Evolutionary conservation across 306 rosid species (phyloP), one percentile per base, ranked within the genome.

Genomic region (Delonix regia): DNA sequence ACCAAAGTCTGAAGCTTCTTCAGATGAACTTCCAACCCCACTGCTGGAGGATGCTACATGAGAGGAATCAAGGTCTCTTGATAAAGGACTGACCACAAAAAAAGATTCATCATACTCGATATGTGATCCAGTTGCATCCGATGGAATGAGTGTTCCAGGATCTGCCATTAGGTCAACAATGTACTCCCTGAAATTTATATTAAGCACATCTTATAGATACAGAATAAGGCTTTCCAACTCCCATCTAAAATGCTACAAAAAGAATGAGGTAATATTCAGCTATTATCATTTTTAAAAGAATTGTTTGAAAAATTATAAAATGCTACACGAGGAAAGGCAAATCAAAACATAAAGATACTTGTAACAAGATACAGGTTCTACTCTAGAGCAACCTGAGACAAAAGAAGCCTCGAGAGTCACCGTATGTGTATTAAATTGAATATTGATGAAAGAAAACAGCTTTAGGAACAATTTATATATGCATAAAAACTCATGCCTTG

Each of bases 131-230:
- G 90, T 82, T 75, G 87, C 90, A 86, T 96, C 99, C 52, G 96
- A 79, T 76, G 98, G 99, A 90, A 96, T 96, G 60, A 96, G 98
- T 65, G 97, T 86, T 74, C 99, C 99, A 36, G 99, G 99, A 87
- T 89, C 99, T 49, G 99, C 93, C 98, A 96, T 96, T 79, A 93
- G 95, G 86, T 96, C 99, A 78, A 96, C 92, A 73, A 96, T 91
- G 91, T 91, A 93, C 90, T 93, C 98, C 94, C 99, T 96, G 92
- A 86, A 91, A 93, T 74, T 83, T 77, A 87, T 33, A 79, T 78
- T 60, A 75, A 27, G 41, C 76, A 84, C 59, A 80, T 81, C 84
- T 81, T 80, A 76, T 21, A 59, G 74, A 77, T 18, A 77, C 57
- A 73, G 38, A 42, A 60, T 49, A 83, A 77, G 59, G 67, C 61